Conservation (phyloP, 805 yeast species). For the Candida schatavii region DNA sequence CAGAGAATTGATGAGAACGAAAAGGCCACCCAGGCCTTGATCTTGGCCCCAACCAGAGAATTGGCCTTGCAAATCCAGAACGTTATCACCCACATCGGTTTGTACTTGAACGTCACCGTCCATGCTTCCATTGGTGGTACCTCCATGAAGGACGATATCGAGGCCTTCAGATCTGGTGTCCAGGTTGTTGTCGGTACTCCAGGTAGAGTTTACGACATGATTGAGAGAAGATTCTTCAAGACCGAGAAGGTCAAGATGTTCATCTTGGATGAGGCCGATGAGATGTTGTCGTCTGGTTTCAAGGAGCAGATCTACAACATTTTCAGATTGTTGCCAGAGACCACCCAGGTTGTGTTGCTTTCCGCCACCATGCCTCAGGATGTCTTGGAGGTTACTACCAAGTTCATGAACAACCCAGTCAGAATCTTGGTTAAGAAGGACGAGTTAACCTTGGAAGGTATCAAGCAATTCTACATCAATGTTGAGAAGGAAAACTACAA, state of each 20-base stretch:
- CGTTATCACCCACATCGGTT: constrained; percentile 86
- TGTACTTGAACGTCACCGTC: constrained; percentile 83
- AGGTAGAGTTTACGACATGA: constrained; percentile 96
- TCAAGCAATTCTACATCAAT: constrained; percentile 86
- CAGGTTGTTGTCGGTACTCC: constrained; percentile 98
- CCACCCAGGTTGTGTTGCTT: constrained; percentile 91
- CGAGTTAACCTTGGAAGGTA: constrained; percentile 93
- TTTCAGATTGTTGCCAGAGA: constrained; percentile 80
- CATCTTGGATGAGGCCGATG: constrained; percentile 98
- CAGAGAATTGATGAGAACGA: constrained; percentile 70
- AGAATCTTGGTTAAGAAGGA: constrained; percentile 93
- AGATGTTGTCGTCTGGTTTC: constrained; percentile 89
- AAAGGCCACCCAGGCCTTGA: constrained; percentile 85
- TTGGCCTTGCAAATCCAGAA: constrained; percentile 94
- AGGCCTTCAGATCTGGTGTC: constrained; percentile 79
- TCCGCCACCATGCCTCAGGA: constrained; percentile 94
- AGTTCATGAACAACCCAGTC: constrained; percentile 93
- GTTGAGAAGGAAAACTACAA: constrained; percentile 94
- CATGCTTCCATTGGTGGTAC: constrained; percentile 99
- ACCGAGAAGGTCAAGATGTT: constrained; percentile 88
- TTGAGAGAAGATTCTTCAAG: constrained; percentile 80
- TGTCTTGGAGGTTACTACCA: constrained; percentile 84
- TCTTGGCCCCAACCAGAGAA: constrained; percentile 96
- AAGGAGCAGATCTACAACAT: constrained; percentile 94
- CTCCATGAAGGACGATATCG: constrained; percentile 80